These are phyloP conservation scores for Sphaerostilbella broomeana DNA, from an alignment of 2,329 filamentous ascomycete species.

Conservation along the genomic window DNA sequence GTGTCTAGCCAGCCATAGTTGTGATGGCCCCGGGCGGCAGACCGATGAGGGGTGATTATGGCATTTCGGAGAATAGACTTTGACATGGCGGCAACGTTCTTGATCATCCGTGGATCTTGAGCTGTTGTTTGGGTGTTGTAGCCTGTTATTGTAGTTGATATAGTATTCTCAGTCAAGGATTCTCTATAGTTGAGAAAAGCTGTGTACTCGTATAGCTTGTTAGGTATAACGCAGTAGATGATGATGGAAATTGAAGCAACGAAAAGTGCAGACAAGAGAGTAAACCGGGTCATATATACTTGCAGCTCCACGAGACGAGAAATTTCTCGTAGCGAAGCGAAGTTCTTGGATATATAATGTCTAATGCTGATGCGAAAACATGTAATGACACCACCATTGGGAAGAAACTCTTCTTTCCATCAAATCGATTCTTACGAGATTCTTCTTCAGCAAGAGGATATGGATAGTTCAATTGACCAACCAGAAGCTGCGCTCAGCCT, in stretches of 20 bases:
- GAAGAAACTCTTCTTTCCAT: too few relatives aligned
- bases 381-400: too few relatives aligned
- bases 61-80: slow-evolving; percentile 55
- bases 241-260: slow-evolving; percentile 32
- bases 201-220: slow-evolving; percentile 15
- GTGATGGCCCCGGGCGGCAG: slow-evolving; percentile 63
- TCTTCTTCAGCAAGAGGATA: too few relatives aligned
- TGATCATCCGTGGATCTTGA: slow-evolving; percentile 27
- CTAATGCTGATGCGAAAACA: too few relatives aligned
- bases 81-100: slow-evolving; percentile 46
- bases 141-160: slow-evolving; percentile 13
- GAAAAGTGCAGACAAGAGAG: slow-evolving; percentile 28
- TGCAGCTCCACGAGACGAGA: too few relatives aligned
- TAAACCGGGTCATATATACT: slow-evolving; percentile 36
- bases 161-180: too few relatives aligned
- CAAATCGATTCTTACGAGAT: too few relatives aligned
- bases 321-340: too few relatives aligned
- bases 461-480: slow-evolving; percentile 1
- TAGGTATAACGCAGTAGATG: slow-evolving; percentile 21
- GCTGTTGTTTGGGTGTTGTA: slow-evolving; percentile 10
- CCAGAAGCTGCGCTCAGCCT: slow-evolving; percentile 13
- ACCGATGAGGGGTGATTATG: slow-evolving; percentile 69
- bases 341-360: too few relatives aligned
- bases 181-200: slow-evolving; percentile 17
- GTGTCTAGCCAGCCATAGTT: slow-evolving; percentile 85